Evolutionary conservation across 1,284 basidiomycete species (phyloP).

Genomic region (Taiwanofungus camphoratus): DNA sequence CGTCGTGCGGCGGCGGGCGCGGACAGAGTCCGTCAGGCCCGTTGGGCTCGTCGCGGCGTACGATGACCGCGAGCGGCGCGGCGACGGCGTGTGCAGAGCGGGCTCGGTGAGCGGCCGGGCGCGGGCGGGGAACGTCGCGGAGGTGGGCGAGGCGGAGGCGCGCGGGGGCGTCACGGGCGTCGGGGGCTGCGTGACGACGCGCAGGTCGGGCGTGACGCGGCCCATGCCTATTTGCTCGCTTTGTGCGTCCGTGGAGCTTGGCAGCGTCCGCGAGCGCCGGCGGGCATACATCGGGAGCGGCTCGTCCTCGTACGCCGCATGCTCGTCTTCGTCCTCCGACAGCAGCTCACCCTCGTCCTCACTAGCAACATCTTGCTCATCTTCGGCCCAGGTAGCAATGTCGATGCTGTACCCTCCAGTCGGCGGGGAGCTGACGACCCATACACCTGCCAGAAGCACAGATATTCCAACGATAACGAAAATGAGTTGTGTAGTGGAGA

Average conservation of each 20-base stretch:
- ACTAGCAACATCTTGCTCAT: constrained; percentile 26
- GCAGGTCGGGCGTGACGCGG: constrained; percentile 10
- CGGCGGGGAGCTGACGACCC: constrained; percentile 77
- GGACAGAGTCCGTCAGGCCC: constrained; percentile 5
- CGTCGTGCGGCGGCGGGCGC: constrained; percentile 17
- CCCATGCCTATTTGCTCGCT: constrained; percentile 14
- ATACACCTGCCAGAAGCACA: constrained; percentile 83
- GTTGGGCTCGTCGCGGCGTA: constrained; percentile 8
- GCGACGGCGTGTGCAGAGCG: constrained; percentile 11
- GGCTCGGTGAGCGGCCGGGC: constrained; percentile 21
- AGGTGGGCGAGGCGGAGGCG: constrained; percentile 3
- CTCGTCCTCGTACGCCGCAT: constrained; percentile 25
- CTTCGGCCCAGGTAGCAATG: constrained; percentile 48
- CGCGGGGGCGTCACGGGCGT: constrained; percentile 11
- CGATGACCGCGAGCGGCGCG: constrained; percentile 16
- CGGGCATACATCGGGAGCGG: constrained; percentile 24
- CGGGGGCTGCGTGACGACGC: constrained; percentile 14
- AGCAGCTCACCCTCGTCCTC: constrained; percentile 16
- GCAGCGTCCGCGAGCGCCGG: constrained; percentile 6
- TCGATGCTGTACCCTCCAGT: constrained; percentile 46
- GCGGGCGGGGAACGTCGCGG: constrained; percentile 7
- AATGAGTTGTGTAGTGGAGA: constrained; percentile 62
- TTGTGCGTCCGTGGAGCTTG: constrained; percentile 4
- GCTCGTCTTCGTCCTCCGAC: constrained; percentile 24
- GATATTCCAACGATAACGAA: constrained; percentile 79